Percentiles rank a stretch among this genome's conserved stretches.
Evolutionary conservation across 345 rosid genomes (phyloP).

Genomic region (Cardamine occulta): DNA sequence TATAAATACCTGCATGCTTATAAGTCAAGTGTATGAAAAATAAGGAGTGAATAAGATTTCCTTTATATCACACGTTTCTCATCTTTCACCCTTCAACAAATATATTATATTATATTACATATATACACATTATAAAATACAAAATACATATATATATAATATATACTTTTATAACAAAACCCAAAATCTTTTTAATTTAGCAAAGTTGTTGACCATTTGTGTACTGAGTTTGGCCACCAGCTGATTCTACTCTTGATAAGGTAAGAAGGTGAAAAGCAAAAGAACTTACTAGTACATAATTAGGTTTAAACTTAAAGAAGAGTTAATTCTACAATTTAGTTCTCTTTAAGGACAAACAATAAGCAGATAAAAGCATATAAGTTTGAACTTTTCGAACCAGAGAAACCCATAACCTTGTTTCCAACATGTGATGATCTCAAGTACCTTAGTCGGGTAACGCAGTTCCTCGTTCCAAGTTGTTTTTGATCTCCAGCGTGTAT

Average conservation of each 20-base stretch:
- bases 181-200: neutral
- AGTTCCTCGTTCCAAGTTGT: constrained; percentile 97
- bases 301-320: constrained; percentile 15
- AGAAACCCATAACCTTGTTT: constrained; percentile 20
- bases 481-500: constrained; percentile 94
- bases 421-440: constrained; percentile 25
- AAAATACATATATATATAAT: no score
- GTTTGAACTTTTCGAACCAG: constrained; percentile 23
- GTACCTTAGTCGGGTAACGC: constrained; percentile 87
- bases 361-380: constrained; percentile 20
- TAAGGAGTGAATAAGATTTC: no score
- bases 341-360: constrained; percentile 4
- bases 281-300: neutral
- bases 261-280: neutral
- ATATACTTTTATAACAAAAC: no score
- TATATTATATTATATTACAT: no score
- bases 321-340: constrained; percentile 13
- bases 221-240: neutral
- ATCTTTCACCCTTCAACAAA: no score
- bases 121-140: no score
- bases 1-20: no score
- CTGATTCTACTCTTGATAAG: neutral
- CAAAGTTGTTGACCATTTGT: neutral
- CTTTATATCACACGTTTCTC: no score
- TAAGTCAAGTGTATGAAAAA: no score